Percentiles rank a stretch among this genome's conserved stretches.
Evolutionary conservation across 1,139 yeast species (phyloP).

Genomic region (Schwanniomyces etchellsii): DNA sequence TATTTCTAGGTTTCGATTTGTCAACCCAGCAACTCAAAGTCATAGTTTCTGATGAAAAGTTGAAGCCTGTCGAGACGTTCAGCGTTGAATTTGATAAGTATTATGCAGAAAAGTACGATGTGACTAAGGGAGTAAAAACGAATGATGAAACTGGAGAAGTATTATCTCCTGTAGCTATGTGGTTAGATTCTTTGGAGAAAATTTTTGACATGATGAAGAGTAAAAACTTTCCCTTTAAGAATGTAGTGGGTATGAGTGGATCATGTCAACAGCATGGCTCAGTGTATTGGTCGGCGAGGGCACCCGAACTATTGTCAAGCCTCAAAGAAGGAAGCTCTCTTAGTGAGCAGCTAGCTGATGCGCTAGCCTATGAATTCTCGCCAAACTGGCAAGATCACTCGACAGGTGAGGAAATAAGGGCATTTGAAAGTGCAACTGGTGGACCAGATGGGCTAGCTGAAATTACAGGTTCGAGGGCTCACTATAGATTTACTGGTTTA

Average conservation of each 20-base stretch:
- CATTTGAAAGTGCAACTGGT: conserved; percentile 57
- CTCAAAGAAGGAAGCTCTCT: conserved; percentile 24
- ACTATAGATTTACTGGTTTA: conserved; percentile 84
- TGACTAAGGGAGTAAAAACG: conserved; percentile 66
- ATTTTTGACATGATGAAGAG: conserved; percentile 50
- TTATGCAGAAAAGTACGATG: conserved; percentile 48
- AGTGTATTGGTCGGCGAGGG: conserved; percentile 64
- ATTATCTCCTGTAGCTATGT: conserved; percentile 80
- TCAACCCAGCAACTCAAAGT: conserved; percentile 88
- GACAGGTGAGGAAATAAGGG: conserved; percentile 61
- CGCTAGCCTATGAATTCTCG: conserved; percentile 60
- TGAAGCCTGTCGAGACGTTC: conserved; percentile 52
- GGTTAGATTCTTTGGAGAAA: conserved; percentile 79
- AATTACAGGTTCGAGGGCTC: conserved; percentile 82
- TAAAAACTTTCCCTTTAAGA: conserved; percentile 50
- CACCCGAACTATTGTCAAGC: conserved; percentile 30
- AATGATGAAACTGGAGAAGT: conserved; percentile 50
- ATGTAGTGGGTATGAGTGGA: conserved; percentile 71
- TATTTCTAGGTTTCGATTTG: conserved; percentile 72
- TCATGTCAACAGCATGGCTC: conserved; percentile 94
- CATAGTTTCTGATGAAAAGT: conserved; percentile 52
- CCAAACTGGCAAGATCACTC: conserved; percentile 97
- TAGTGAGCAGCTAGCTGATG: conserved; percentile 39
- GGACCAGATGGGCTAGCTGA: conserved; percentile 62
- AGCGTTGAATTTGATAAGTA: conserved; percentile 70